Conservation (phyloP, 2,329 filamentous ascomycete species). For the Periconia digitata region DNA sequence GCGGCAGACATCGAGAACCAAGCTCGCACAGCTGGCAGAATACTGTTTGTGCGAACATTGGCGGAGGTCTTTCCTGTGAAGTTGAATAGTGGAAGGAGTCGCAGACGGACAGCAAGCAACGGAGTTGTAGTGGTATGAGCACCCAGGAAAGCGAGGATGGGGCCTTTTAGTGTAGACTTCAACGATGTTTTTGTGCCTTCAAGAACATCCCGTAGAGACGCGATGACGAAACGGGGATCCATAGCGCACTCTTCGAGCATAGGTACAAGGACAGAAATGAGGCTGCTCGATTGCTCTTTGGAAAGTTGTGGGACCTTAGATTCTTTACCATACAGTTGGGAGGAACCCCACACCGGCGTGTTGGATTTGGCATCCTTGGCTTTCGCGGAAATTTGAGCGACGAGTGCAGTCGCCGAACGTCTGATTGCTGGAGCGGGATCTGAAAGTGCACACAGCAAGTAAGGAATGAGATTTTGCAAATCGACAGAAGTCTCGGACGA, state of each 20-base stretch:
- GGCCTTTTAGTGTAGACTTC: constrained; percentile 64
- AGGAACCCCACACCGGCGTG: constrained; percentile 40
- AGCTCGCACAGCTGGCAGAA: constrained; percentile 73
- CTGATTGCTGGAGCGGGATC: constrained; percentile 78
- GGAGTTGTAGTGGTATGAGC: constrained; percentile 73
- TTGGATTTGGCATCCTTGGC: constrained; percentile 26
- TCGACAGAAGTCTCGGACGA: constrained; percentile 55
- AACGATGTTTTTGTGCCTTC: constrained; percentile 53
- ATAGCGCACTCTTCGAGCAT: constrained; percentile 83
- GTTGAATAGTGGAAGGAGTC: constrained; percentile 71
- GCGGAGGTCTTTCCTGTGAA: constrained; percentile 71
- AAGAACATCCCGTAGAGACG: constrained; percentile 62
- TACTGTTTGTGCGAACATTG: constrained; percentile 69
- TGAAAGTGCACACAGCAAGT: constrained; percentile 71
- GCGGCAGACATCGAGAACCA: constrained; percentile 64
- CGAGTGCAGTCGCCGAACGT: constrained; percentile 69
- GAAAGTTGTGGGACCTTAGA: constrained; percentile 60
- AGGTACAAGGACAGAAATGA: constrained; percentile 71
- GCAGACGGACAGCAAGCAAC: constrained; percentile 67
- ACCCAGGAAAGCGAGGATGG: constrained; percentile 71
- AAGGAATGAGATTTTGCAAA: constrained; percentile 81
- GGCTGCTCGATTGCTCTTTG: constrained; percentile 58
- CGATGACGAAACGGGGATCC: constrained; percentile 70
- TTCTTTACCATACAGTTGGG: constrained; percentile 61
- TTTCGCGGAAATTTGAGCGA: constrained; percentile 40